These are phyloP conservation scores for Dimargaris cristalligena DNA, from an alignment of 192 early-diverging fungal species.

Conservation along the genomic window DNA sequence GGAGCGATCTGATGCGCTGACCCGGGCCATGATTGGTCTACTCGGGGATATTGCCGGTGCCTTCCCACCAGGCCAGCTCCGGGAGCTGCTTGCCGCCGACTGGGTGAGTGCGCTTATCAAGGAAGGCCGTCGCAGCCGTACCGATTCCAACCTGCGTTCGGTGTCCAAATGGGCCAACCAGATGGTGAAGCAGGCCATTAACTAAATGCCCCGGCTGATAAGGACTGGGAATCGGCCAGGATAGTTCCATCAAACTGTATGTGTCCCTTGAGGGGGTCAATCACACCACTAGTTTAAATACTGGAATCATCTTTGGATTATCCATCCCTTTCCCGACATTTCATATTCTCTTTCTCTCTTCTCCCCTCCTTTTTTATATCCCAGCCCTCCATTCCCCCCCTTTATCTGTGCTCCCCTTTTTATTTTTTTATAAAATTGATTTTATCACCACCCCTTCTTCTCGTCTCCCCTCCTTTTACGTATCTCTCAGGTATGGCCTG, in stretches of 20 bases:
- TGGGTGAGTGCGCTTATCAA: slow-evolving; percentile 67
- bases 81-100: slow-evolving; percentile 39
- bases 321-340: background rate
- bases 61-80: slow-evolving; percentile 59
- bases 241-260: background rate
- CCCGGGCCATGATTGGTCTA: slow-evolving; percentile 67
- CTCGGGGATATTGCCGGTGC: slow-evolving; percentile 89
- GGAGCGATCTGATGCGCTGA: slow-evolving; percentile 46
- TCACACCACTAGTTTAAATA: background rate
- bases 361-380: background rate
- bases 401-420: background rate
- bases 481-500: too few species aligned
- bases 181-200: slow-evolving; percentile 38
- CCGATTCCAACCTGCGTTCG: slow-evolving; percentile 33
- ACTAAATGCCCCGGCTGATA: slow-evolving; percentile 11
- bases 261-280: background rate
- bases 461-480: too few species aligned
- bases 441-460: too few species aligned
- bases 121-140: slow-evolving; percentile 44
- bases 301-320: too few species aligned
- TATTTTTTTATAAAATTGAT: background rate
- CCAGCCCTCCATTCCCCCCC: too few species aligned
- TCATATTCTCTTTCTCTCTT: background rate
- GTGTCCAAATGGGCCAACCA: slow-evolving; percentile 55
- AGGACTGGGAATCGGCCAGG: too few species aligned